A percentile compares a stretch with the other conserved stretches of the same genome.
These are phyloP conservation scores for Liquidambar formosana DNA, from an alignment of 164 flowering plant species.

Conservation along the genomic window DNA sequence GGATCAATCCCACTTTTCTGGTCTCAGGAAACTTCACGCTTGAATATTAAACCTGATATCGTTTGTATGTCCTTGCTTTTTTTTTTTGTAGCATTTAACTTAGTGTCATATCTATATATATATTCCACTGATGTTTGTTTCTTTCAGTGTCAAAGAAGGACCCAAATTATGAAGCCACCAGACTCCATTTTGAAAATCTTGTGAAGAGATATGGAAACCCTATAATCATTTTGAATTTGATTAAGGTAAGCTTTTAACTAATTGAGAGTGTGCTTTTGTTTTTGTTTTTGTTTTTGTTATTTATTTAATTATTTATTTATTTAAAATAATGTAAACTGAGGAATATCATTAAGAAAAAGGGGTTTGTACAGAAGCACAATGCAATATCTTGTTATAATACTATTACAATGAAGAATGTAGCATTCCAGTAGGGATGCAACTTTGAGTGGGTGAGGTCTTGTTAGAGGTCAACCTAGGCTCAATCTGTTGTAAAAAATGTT, in stretches of 20 bases:
- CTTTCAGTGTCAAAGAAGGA: constrained; percentile 53
- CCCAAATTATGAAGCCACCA: constrained; percentile 47
- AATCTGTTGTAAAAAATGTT: too few relatives aligned
- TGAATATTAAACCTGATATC: constrained; percentile 62
- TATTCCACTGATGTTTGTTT: not conserved
- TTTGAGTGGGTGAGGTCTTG: too few relatives aligned
- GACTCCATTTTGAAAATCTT: constrained; percentile 57
- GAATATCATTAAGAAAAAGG: not conserved
- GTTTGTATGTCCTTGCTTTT: constrained; percentile 36
- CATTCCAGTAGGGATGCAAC: not conserved
- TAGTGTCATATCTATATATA: not conserved
- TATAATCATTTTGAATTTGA: constrained; percentile 51
- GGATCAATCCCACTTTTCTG: constrained; percentile 63
- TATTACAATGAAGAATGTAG: not conserved
- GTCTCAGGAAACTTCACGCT: constrained; percentile 58
- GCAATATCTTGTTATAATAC: not conserved
- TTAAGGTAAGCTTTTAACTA: constrained; percentile 37
- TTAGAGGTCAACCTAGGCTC: too few relatives aligned
- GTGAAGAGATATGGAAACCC: constrained; percentile 56
- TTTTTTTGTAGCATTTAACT: not conserved
- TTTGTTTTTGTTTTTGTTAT: not conserved
- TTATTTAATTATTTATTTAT: too few relatives aligned
- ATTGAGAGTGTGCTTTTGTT: not conserved
- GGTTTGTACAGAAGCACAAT: not conserved
- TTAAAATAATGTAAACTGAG: constrained; percentile 1